phyloP scores from a whole-genome alignment of 441 rosid genomes.

The Pelargonium cotyledonis region DNA sequence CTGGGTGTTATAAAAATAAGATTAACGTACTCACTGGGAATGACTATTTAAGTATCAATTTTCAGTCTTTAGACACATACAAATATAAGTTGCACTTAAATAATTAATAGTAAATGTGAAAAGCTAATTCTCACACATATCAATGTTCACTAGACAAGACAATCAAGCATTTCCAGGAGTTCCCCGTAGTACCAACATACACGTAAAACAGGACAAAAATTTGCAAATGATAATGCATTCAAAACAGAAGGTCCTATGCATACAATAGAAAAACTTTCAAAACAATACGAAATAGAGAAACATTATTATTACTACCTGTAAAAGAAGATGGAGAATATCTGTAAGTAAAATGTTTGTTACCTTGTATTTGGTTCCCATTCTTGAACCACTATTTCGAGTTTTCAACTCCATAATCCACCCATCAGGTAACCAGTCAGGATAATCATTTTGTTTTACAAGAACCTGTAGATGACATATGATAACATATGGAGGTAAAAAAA shows the following conservation, averaged over 20 bases:
- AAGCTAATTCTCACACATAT: slow-evolving; percentile 2
- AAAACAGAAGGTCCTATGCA: background rate
- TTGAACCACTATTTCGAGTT: slow-evolving; percentile 23
- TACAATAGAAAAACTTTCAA: background rate
- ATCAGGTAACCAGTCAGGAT: slow-evolving; percentile 42
- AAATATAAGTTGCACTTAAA: background rate
- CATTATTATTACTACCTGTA: background rate
- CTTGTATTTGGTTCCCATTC: slow-evolving; percentile 28
- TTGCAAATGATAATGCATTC: slow-evolving; percentile 2
- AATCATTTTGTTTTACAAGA: slow-evolving; percentile 17
- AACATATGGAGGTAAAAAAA: slow-evolving; percentile 6
- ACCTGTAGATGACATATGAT: slow-evolving; percentile 20
- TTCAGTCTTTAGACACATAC: background rate
- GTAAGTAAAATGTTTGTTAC: slow-evolving; percentile 20
- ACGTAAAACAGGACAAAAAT: slow-evolving; percentile 10
- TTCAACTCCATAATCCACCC: slow-evolving; percentile 31
- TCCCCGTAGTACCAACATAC: background rate
- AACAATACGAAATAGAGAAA: background rate
- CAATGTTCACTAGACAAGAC: slow-evolving; percentile 2
- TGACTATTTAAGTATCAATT: background rate
- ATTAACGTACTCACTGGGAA: background rate
- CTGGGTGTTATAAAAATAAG: background rate
- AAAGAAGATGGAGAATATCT: background rate
- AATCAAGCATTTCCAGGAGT: background rate
- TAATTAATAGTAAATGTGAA: background rate